Evolutionary conservation across 371 early-diverging fungal genomes (phyloP).

Genomic region (Mucor indicus): DNA sequence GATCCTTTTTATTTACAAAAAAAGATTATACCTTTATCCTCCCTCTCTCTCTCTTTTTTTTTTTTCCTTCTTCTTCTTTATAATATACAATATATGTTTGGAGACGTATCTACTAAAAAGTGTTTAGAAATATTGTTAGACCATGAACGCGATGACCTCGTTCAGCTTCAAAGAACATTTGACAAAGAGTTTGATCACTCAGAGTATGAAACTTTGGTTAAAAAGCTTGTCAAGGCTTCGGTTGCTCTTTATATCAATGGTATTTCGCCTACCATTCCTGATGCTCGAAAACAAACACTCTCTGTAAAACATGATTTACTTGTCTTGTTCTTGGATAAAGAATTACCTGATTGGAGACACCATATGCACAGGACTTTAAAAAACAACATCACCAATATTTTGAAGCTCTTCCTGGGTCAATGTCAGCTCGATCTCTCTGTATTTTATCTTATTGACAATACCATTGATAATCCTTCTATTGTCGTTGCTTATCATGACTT

Average conservation of each 20-base stretch:
- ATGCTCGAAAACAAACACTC: not conserved
- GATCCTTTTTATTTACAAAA: too few species aligned
- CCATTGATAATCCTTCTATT: not conserved
- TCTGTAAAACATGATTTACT: not conserved
- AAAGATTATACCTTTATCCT: too few species aligned
- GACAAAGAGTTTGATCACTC: not conserved
- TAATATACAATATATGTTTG: too few species aligned
- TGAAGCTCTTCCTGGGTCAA: not conserved
- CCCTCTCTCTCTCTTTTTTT: too few species aligned
- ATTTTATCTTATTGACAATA: slow-evolving; percentile 2
- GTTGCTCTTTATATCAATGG: not conserved
- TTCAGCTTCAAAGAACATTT: not conserved
- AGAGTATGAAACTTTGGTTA: not conserved
- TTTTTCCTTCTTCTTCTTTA: too few species aligned
- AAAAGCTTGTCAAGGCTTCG: not conserved
- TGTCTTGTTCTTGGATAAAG: not conserved
- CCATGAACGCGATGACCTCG: too few species aligned
- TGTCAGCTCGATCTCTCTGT: not conserved
- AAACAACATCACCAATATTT: not conserved
- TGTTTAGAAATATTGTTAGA: too few species aligned
- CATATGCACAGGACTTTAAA: not conserved
- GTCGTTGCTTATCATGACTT: not conserved
- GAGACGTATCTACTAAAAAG: too few species aligned
- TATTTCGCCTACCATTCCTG: not conserved
- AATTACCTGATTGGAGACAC: not conserved